A percentile compares a stretch with the other conserved stretches of the same genome.
phyloP scores from a whole-genome alignment of 345 rosid genomes.

The Murraya paniculata region DNA sequence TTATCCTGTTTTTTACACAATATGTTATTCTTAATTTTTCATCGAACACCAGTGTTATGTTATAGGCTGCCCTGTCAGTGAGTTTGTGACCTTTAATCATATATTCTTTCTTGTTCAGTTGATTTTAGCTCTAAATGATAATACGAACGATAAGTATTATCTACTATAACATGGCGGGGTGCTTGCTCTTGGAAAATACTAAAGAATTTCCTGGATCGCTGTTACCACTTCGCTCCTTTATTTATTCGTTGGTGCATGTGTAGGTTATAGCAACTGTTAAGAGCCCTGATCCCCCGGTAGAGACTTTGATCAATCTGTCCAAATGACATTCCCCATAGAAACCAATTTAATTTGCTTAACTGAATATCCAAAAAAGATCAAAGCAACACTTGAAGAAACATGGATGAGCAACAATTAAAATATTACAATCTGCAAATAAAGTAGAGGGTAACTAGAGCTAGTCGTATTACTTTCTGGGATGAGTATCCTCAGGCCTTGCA shows the following conservation, averaged over 20 bases:
- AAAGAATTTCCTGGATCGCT: background rate
- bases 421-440: background rate
- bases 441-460: background rate
- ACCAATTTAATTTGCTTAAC: too few species aligned
- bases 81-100: slow-evolving; percentile 9
- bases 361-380: too few species aligned
- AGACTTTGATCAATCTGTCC: too few species aligned
- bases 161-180: background rate
- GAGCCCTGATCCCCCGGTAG: too few species aligned
- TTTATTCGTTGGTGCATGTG: too few species aligned
- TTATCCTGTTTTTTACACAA: slow-evolving; percentile 4
- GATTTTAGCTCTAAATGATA: background rate
- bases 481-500: slow-evolving; percentile 53
- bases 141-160: background rate
- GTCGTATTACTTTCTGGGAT: slow-evolving; percentile 39
- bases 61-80: background rate
- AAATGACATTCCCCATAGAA: too few species aligned
- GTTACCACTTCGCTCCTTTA: too few species aligned
- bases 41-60: slow-evolving; percentile 3
- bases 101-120: background rate
- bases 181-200: background rate
- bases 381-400: background rate
- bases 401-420: background rate
- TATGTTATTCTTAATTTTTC: slow-evolving; percentile 7
- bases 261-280: too few species aligned